These are phyloP conservation scores for Pseudocercospora fijiensis DNA, from an alignment of 2,329 filamentous ascomycete species.

Conservation along the genomic window DNA sequence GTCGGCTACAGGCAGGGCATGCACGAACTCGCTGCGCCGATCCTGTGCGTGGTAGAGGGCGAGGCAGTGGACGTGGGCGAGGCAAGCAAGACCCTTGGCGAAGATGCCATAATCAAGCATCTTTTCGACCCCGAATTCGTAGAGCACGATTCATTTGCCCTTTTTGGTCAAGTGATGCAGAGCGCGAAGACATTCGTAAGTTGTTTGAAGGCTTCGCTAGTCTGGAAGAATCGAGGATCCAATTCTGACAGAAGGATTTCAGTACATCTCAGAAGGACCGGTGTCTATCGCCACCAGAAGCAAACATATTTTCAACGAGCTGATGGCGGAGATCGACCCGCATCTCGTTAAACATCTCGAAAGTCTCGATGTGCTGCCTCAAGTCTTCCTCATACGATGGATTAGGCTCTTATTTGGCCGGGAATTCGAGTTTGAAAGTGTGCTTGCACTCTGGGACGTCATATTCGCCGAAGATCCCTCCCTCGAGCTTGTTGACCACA, in stretches of 20 bases:
- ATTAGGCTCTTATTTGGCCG: slow-evolving; percentile 87
- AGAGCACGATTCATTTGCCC: slow-evolving; percentile 85
- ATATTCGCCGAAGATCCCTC: slow-evolving; percentile 83
- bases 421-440: slow-evolving; percentile 85
- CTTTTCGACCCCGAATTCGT: slow-evolving; percentile 70
- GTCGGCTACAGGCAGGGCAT: slow-evolving; percentile 96
- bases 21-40: slow-evolving; percentile 91
- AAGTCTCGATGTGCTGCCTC: slow-evolving; percentile 84
- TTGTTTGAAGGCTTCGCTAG: slow-evolving; percentile 40
- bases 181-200: slow-evolving; percentile 64
- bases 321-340: slow-evolving; percentile 76
- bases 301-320: slow-evolving; percentile 79
- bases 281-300: slow-evolving; percentile 74
- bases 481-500: slow-evolving; percentile 77
- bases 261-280: slow-evolving; percentile 52
- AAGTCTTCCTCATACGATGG: slow-evolving; percentile 98
- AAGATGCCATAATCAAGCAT: slow-evolving; percentile 33
- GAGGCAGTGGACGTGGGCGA: slow-evolving; percentile 66
- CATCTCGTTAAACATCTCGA: slow-evolving; percentile 78
- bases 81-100: slow-evolving; percentile 32
- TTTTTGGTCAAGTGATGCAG: slow-evolving; percentile 88
- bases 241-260: not conserved
- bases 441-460: slow-evolving; percentile 84
- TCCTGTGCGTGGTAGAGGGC: slow-evolving; percentile 75
- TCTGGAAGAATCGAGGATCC: not conserved